Evolutionary conservation across 73 alveolate genomes (phyloP).

Genomic region (Paramecium sexaurelia): DNA sequence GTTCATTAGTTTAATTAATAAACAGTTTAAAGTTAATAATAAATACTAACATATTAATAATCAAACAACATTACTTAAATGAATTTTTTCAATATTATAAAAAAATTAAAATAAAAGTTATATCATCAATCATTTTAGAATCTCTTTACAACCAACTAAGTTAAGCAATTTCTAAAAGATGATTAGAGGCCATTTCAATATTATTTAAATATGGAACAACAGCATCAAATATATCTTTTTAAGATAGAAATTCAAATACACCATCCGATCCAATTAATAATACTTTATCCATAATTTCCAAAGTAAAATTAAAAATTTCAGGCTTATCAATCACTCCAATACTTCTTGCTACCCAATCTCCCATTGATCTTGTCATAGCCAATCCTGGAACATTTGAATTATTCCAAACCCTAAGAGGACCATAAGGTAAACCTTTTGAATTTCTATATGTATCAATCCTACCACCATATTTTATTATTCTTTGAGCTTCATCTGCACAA

Average conservation of each 20-base stretch:
- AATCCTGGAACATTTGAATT: slow-evolving; percentile 72
- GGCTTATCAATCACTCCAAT: background rate
- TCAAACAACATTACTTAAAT: background rate
- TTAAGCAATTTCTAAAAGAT: background rate
- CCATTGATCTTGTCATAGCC: slow-evolving; percentile 76
- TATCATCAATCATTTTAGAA: slow-evolving; percentile 15
- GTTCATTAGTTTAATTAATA: background rate
- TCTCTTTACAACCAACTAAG: background rate
- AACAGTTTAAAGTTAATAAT: background rate
- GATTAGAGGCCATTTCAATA: slow-evolving; percentile 20
- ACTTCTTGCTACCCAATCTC: slow-evolving; percentile 57
- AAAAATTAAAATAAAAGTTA: slow-evolving; percentile 31
- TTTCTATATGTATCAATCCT: slow-evolving; percentile 80
- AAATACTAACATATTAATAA: background rate
- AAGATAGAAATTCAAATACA: background rate
- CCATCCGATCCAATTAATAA: slow-evolving; percentile 32
- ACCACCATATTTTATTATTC: slow-evolving; percentile 87
- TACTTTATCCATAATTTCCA: background rate
- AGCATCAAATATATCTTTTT: background rate
- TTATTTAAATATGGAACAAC: background rate
- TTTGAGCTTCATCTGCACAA: slow-evolving; percentile 86
- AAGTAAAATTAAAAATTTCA: background rate
- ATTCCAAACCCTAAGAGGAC: slow-evolving; percentile 78
- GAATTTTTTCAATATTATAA: background rate
- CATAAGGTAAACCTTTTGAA: slow-evolving; percentile 63